Evolutionary conservation across 2,329 filamentous ascomycete genomes (phyloP), one percentile per base, ranked within the genome.

Genomic region (Pseudocercospora eumusae): DNA sequence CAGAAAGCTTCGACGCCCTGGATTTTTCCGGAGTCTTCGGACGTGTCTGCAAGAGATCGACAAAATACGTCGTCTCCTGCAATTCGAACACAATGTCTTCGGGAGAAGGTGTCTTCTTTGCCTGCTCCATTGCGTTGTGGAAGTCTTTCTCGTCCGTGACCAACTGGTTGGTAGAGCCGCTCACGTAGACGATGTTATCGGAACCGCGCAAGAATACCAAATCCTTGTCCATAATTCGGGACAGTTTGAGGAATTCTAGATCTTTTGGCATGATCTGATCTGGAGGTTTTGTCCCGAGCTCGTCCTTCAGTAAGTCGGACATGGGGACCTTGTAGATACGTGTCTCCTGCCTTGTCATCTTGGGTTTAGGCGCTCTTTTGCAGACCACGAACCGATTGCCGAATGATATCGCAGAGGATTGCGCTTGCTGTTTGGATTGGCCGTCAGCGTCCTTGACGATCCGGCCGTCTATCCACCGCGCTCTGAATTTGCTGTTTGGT

Each of bases 161-260:
- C 5, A 60, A 45, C 44, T 49, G 49, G 13, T 33, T 40, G 36
- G 28, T 42, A 31, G 53, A 31, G 42, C 53, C 49, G 47, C 57
- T 57, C 42, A 62, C 47, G 40, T 60, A 63, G n/a, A 66, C 60
- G 40, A 66, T 66, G 27, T 59, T 44, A 27, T 64, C 63, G 21
- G 27, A 33, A 3, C n/a, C 33, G 10, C 57, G 59, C 13, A 42
- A 49, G 28, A 59, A 62, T n/a, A 54, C 15, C 13, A 64, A 45
- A 15, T 62, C 50, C 11, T 55, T 18, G 27, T 62, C 59, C 25
- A 67, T 55, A 23, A 61, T 28, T 9, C 53, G 33, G 15, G 15
- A 20, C 49, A 67, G 56, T 33, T 60, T 64, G 23, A 28, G 36
- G 49, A 57, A 65, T 6, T 62, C 61, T 10, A 67, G 52, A 36